Base-by-base conservation (phyloP, 345 rosid genomes). In the Eutrema heterophyllum region DNA sequence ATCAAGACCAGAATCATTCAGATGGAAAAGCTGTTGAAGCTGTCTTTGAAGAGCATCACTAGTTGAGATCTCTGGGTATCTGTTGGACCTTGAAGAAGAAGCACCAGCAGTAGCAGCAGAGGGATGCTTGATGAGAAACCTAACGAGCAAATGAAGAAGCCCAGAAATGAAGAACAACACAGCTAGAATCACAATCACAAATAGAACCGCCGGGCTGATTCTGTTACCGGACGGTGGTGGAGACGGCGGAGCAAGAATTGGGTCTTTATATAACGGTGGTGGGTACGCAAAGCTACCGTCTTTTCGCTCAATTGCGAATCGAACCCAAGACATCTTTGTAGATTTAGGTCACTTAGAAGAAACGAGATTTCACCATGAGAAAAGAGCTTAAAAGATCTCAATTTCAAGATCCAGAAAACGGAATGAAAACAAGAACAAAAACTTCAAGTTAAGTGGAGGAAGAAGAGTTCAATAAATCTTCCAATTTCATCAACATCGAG, bases 1-100 rank as follows among this genome's bases (percentile, higher is more conserved):
- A 79, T 89, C 97, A 59, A 91, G 81, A 61, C 97, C 97, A 51
- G 97, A 91, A 71, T 91, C 97, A 69, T 91, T 92, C 52, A 91
- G 87, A 76, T 91, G 91, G 72, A 91, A 91, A 36, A 91, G 89
- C 82, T 91, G 97, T 53, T 91, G 97, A 18, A 91, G 83, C 84
- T 91, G 97, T 75, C 97, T 84, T 73, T 91, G 95, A 45, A 89
- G 95, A 68, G 86, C 91, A 81, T 91, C 95, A 15, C 88, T 79
- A 44, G 84, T 76, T 5, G 95, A 86, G 70, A 88, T 81, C 79
- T 91, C 91, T 0, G 92, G 95, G 66, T 75, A 83, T 54, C 88
- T 79, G 74, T 81, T 86, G 18, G 97, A 84, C 64, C 84, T 87
- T 21, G 87, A 67, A 74, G 88, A 16, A 80, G 89, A 67, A 24